These are phyloP conservation scores for Phytopythium aichiense DNA, from an alignment of 352 stramenopile species.

Conservation along the genomic window DNA sequence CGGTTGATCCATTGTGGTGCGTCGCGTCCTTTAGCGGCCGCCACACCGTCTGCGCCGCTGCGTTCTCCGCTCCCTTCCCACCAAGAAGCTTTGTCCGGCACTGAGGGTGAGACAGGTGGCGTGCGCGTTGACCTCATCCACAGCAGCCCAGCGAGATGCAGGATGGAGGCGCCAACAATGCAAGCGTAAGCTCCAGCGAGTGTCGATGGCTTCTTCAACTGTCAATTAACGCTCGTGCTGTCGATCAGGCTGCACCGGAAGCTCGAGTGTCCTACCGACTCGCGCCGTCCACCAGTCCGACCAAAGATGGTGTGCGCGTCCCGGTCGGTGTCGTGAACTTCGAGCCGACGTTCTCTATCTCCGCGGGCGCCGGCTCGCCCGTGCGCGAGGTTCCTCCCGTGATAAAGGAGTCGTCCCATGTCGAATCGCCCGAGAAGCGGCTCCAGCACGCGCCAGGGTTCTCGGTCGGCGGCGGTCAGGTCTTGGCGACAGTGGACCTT, in stretches of 20 bases:
- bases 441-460: conserved; percentile 34
- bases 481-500: conserved; percentile 32
- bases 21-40: conserved; percentile 12
- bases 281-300: conserved; percentile 56
- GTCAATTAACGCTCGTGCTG: neutral
- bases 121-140: neutral
- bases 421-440: conserved; percentile 33
- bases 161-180: neutral
- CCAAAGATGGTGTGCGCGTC: conserved; percentile 29
- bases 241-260: neutral
- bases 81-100: neutral
- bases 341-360: conserved; percentile 32
- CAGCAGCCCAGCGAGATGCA: neutral
- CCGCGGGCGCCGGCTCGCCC: conserved; percentile 18
- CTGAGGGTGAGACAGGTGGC: neutral
- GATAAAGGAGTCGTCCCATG: conserved; percentile 36
- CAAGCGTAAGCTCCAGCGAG: neutral
- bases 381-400: conserved; percentile 14
- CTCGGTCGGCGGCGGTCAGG: conserved; percentile 43
- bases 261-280: conserved; percentile 20
- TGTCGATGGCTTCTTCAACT: neutral
- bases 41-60: neutral
- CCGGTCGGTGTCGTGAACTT: conserved; percentile 54
- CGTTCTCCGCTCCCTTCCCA: neutral
- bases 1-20: conserved; percentile 8